Percentiles rank a stretch among this genome's conserved stretches.
Conservation (phyloP, 2,329 filamentous ascomycete species). For the Pseudocercospora fijiensis region DNA sequence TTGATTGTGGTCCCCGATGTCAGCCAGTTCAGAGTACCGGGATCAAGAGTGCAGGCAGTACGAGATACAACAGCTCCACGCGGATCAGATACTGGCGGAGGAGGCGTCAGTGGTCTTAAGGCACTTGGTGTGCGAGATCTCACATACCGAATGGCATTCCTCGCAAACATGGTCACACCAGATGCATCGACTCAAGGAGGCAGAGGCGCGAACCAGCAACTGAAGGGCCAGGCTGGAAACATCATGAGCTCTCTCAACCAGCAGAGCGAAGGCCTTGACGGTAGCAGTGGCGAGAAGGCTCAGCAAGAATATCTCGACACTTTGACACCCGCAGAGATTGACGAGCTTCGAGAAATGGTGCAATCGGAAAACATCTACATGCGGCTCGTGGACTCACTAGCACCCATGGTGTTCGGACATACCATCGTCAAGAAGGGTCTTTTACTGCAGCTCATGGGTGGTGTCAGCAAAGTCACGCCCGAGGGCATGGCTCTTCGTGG, state of each 20-base stretch:
- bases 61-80: slow-evolving; percentile 76
- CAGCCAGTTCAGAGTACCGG: slow-evolving; percentile 88
- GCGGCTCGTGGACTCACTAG: slow-evolving; percentile 86
- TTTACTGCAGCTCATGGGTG: slow-evolving; percentile 90
- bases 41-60: slow-evolving; percentile 76
- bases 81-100: slow-evolving; percentile 72
- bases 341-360: slow-evolving; percentile 88
- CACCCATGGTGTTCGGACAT: slow-evolving; percentile 95
- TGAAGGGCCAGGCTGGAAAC: slow-evolving; percentile 74
- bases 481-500: slow-evolving; percentile 95
- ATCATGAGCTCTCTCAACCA: slow-evolving; percentile 83
- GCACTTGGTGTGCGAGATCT: slow-evolving; percentile 90
- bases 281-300: slow-evolving; percentile 75
- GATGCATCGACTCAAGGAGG: slow-evolving; percentile 75
- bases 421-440: slow-evolving; percentile 97
- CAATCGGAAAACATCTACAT: slow-evolving; percentile 95
- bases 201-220: slow-evolving; percentile 63
- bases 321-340: slow-evolving; percentile 81
- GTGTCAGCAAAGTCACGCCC: slow-evolving; percentile 84
- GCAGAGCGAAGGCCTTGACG: slow-evolving; percentile 63
- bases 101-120: slow-evolving; percentile 83
- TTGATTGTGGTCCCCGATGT: slow-evolving; percentile 96
- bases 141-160: slow-evolving; percentile 93
- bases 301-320: slow-evolving; percentile 85
- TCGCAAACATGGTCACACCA: slow-evolving; percentile 92